Evolutionary conservation across 352 stramenopile species (phyloP).

Genomic region (Pythium vanterpoolii): DNA sequence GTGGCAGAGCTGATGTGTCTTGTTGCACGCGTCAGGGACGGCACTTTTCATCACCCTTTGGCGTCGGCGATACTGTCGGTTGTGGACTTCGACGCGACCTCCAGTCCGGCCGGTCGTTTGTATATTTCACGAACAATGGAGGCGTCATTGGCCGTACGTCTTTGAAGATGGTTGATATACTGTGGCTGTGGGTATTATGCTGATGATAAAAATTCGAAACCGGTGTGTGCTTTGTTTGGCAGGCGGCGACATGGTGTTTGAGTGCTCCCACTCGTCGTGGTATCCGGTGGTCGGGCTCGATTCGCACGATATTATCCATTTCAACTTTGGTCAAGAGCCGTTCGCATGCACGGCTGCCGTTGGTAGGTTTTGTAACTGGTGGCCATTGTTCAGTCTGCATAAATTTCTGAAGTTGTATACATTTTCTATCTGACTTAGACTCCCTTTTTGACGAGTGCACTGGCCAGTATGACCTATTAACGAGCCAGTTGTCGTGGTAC

Average conservation of each 20-base stretch:
- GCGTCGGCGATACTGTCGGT: slow-evolving; percentile 60
- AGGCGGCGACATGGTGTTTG: slow-evolving; percentile 34
- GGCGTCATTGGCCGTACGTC: slow-evolving; percentile 41
- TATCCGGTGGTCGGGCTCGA: slow-evolving; percentile 85
- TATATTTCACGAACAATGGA: slow-evolving; percentile 78
- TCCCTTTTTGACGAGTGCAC: slow-evolving; percentile 51
- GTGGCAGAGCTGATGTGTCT: not conserved
- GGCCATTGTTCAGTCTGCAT: not conserved
- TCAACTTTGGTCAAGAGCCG: slow-evolving; percentile 82
- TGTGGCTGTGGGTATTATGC: not conserved
- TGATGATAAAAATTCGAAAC: not conserved
- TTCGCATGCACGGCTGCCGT: slow-evolving; percentile 51
- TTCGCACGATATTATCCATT: slow-evolving; percentile 62
- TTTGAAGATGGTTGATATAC: not conserved
- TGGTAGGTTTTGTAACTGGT: slow-evolving; percentile 28
- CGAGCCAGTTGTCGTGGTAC: slow-evolving; percentile 46
- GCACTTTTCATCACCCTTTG: slow-evolving; percentile 60
- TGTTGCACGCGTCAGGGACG: slow-evolving; percentile 32
- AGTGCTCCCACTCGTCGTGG: slow-evolving; percentile 43
- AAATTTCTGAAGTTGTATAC: too few relatives aligned
- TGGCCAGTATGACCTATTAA: slow-evolving; percentile 18
- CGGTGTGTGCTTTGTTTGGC: slow-evolving; percentile 2
- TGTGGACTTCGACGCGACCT: slow-evolving; percentile 62
- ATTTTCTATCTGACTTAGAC: slow-evolving; percentile 25
- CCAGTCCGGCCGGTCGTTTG: slow-evolving; percentile 30